Conservation (phyloP, 148 eudicot genomes). For the Tetragonia tetragonoides region DNA sequence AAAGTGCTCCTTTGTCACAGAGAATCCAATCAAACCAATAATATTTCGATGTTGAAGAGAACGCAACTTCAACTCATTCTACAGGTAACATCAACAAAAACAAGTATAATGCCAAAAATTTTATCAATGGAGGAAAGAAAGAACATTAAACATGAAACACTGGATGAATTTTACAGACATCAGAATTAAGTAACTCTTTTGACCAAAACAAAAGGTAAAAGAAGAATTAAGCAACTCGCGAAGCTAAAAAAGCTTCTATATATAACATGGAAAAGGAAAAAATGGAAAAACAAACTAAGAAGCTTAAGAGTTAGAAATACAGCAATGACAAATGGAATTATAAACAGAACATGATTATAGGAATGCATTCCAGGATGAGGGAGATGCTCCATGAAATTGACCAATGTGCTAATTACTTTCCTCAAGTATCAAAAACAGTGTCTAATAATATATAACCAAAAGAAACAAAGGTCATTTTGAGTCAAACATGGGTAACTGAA, state of each 20-base stretch:
- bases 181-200: neutral
- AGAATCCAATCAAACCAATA: slow-evolving; percentile 30
- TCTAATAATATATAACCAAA: neutral
- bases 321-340: neutral
- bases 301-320: neutral
- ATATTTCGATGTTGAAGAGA: slow-evolving; percentile 24
- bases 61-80: slow-evolving; percentile 35
- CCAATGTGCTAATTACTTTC: neutral
- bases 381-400: neutral
- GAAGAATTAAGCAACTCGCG: too few relatives aligned
- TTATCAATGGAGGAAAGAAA: neutral
- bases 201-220: too few relatives aligned
- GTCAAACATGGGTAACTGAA: neutral
- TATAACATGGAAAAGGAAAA: neutral
- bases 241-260: neutral
- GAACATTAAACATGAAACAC: neutral
- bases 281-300: neutral
- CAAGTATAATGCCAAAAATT: neutral
- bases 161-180: neutral
- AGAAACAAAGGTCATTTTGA: neutral
- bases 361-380: neutral
- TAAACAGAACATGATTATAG: neutral
- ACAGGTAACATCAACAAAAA: slow-evolving; percentile 12
- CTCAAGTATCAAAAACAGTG: neutral
- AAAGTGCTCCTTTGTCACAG: slow-evolving; percentile 32